These are phyloP conservation scores for Lyophyllum decastes DNA, from an alignment of 768 basidiomycete species.

Conservation along the genomic window DNA sequence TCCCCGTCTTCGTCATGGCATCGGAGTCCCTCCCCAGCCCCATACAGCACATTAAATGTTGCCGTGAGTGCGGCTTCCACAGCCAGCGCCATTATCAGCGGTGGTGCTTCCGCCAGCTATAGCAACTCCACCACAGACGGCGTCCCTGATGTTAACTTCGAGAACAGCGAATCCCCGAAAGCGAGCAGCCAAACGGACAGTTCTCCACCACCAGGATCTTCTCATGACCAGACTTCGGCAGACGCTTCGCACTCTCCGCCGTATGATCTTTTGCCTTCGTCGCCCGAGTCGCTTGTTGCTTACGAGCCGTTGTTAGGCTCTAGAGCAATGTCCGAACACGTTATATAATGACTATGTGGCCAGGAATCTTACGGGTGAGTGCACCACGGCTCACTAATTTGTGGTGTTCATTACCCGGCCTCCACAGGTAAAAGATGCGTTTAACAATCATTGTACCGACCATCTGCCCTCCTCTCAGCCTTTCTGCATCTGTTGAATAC, in stretches of 20 bases:
- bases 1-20: conserved; percentile 33
- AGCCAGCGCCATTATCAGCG: conserved; percentile 41
- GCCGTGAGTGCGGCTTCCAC: conserved; percentile 48
- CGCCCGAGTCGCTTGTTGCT: conserved; percentile 41
- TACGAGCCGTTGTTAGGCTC: conserved; percentile 39
- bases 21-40: conserved; percentile 38
- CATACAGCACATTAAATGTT: conserved; percentile 46
- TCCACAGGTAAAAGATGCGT: conserved; percentile 5
- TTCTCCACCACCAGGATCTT: conserved; percentile 1
- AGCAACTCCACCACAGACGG: conserved; percentile 11
- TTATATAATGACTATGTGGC: conserved; percentile 9
- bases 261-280: conserved; percentile 47
- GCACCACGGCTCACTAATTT: not conserved
- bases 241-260: conserved; percentile 23
- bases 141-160: conserved; percentile 25
- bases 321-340: conserved; percentile 20
- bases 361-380: conserved; percentile 18
- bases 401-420: not conserved
- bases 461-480: conserved; percentile 4
- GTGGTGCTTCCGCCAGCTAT: not conserved
- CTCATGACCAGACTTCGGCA: conserved; percentile 5
- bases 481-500: conserved; percentile 20
- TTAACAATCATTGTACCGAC: conserved; percentile 11
- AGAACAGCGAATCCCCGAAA: conserved; percentile 1
- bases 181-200: not conserved